Evolutionary conservation across 768 basidiomycete genomes (phyloP), one percentile per base, ranked within the genome.

Genomic region (Leucosporidium creatinivorum): DNA sequence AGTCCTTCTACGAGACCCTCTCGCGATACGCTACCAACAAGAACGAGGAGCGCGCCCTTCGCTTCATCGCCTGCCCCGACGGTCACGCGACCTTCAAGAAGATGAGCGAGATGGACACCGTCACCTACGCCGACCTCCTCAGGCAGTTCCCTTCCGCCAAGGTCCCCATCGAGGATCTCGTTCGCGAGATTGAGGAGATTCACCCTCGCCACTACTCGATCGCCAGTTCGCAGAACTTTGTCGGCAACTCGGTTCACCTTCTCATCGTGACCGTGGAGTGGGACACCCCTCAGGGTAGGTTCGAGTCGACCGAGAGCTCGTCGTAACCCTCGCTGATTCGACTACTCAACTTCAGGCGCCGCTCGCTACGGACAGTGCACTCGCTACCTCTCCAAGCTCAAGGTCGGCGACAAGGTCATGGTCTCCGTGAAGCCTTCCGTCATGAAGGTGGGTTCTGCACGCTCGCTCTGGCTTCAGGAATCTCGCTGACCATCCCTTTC

Each of bases 121-220:
- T 97, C 54, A 88, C 87, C 1, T 99, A 96, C 76, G 91, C 87
- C 33, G 93, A 98, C 75, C 81, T 98, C 30, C 79, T 99, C 59
- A 81, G 79, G 69, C 83, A 82, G 76, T 97, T 90, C 78, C 81
- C 81, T 28, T 89, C 86, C 68, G 92, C 94, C 33, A 83, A 83
- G 67, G 92, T 91, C 1, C 84, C 85, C 30, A 26, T 76, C 52
- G 67, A 73, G 62, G 73, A 75, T 55, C 67, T 75, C 61, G 86
- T 98, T 48, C 91, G 91, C 78, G 85, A 83, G 64, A 93, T 93
- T 75, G 89, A 90, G 77, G 92, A 96, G 77, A 97, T 91, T 81
- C 93, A 96, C 79, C 93, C 94, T 5, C 84, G 96, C 69, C 96
- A 98, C 79, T 99, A 99, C 79, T 94, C 91, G 78, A 99, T 99